Conservation (phyloP, 257 asterid species). For the Salvia splendens region DNA sequence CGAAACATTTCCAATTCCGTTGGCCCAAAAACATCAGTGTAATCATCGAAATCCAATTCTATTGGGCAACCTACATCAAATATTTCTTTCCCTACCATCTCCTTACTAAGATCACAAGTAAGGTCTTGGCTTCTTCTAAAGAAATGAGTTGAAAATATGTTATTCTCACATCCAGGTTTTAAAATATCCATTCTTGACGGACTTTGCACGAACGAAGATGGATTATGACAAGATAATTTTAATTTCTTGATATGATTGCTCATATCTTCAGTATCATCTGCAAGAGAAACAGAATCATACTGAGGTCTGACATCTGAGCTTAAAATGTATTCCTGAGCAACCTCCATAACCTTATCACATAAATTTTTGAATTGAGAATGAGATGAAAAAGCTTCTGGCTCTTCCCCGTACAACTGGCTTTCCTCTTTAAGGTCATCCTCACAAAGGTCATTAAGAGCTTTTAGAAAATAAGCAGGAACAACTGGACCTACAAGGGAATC, state of each 20-base stretch:
- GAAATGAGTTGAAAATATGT: conserved; percentile 44
- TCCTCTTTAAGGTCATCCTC: conserved; percentile 40
- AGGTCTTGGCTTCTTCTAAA: conserved; percentile 40
- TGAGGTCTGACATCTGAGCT: conserved; percentile 33
- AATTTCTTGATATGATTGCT: conserved; percentile 27
- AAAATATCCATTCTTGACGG: conserved; percentile 18
- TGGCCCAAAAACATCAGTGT: conserved; percentile 31
- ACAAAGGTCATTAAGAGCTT: conserved; percentile 44
- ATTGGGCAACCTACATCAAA: conserved; percentile 65
- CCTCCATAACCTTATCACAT: conserved; percentile 53
- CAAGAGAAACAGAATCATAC: conserved; percentile 54
- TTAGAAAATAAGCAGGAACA: conserved; percentile 60
- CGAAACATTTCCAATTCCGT: conserved; percentile 49
- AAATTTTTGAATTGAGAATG: conserved; percentile 42
- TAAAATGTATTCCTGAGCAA: conserved; percentile 40
- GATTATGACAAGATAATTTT: conserved; percentile 46
- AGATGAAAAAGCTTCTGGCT: conserved; percentile 47
- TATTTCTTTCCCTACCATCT: conserved; percentile 46
- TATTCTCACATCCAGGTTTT: conserved; percentile 33
- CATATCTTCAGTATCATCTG: conserved; percentile 51
- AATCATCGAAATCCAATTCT: conserved; percentile 48
- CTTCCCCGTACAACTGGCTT: conserved; percentile 34
- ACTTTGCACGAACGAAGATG: conserved; percentile 39
- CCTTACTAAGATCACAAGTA: conserved; percentile 33
- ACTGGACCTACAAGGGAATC: conserved; percentile 46